Base-by-base conservation (phyloP, 371 early-diverging fungal species). In the Mortierella sp. region DNA sequence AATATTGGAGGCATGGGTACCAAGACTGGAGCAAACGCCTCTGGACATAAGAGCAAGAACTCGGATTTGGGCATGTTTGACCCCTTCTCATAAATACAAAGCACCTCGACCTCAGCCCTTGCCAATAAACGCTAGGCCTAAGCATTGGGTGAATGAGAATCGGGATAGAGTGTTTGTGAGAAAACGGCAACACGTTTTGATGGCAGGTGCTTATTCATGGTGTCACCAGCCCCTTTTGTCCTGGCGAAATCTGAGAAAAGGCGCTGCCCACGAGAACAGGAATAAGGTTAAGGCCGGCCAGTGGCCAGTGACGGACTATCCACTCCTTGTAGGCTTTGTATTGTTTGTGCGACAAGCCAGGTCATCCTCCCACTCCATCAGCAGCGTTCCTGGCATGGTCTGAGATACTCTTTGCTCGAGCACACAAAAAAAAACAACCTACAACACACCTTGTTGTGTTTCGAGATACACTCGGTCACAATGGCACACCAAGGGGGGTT, bases 1-100 rank as follows among this genome's bases (percentile, higher is more conserved):
- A 69, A 51, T 31, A 38, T 60, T 16, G 50, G 61, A 2, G 46
- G 43, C 21, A 51, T 39, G 3, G 55, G 54, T 27, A 61, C 30
- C 31, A 60, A 58, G 34, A 21, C 51, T 34, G 65, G 66, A 50
- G 50, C 49, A 34, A 60, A 49, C 50, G 24, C 19, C 18, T 43
- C 58, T 9, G 48, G 53, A 39, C 59, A 73, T 28, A 67, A 67
- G 61, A 69, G 74, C 64, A 73, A 73, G 65, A 76, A 76, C 38
- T 58, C 70, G 34, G 78, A 76, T 18, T 48, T 76, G 42, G 66
- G 66, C 56, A 76, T 76, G 78, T 76, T 76, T 70, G 78, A 76
- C 46, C 78, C 78, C 7, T 76, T 76, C 24, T 76, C 78, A 43
- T 76, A n/a, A 24, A 46, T 19, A 51, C 30, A 28, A 28, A 46